Evolutionary conservation across 352 stramenopile genomes (phyloP), one percentile per base, ranked within the genome.

Genomic region (Saprolegnia parasitica): DNA sequence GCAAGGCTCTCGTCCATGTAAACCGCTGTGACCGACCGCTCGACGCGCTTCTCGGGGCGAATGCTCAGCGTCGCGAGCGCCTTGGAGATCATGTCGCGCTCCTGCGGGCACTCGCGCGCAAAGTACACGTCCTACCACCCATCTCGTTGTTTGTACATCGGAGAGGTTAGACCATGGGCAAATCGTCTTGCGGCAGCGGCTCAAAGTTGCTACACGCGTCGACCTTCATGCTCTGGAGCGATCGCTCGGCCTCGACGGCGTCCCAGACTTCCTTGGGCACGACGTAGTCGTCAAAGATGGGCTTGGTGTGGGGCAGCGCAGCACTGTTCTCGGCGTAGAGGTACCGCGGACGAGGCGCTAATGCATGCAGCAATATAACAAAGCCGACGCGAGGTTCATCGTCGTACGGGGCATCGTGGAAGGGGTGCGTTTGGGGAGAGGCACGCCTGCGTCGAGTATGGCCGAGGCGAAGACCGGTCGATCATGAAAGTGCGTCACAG

Each of bases 41-140:
- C 76, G 5, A 89, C 73, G 0, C 82, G 76, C 29, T 71, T 80
- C 60, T 86, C 81, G 0, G 71, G 70, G 0, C 80, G 73, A 1
- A 90, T 76, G 13, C 78, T 68, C 3, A 92, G 67, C 13, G 84
- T 87, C 9, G 79, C 74, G 0, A 92, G 54, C 42, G 90, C 84
- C 35, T 89, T 89, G 16, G 84, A 92, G 35, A 90, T 68, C 15
- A 82, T 83, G 40, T 86, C 81, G 0, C 84, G 77, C 68, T 92
- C 82, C 15, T 89, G 52, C 0, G 79, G 82, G 29, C 89, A 78
- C 3, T 82, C 84, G 9, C 79, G 80, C 15, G 80, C 75, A 32
- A 85, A 81, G 26, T 66, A 66, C 15, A 21, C 56, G 9, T 40
- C 20, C 65, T 72, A 40, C 29, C 29, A 6, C 18, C 46, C 21